Percentiles rank a stretch among this genome's conserved stretches.
Conservation (phyloP, 225 moss, liverwort and hornwort genomes). For the Straminergon stramineum region DNA sequence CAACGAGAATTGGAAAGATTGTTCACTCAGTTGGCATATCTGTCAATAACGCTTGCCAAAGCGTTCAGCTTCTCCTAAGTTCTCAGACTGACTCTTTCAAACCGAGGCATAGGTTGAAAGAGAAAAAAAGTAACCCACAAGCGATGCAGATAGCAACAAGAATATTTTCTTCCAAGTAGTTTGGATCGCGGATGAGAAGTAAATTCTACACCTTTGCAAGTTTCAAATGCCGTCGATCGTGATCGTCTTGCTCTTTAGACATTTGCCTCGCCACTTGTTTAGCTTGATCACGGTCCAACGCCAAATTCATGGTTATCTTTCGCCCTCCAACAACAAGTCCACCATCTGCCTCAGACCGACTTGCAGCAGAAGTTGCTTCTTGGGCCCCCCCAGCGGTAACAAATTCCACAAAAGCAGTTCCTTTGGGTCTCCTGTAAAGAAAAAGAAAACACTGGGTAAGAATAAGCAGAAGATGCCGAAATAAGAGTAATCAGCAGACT, state of each 20-base stretch:
- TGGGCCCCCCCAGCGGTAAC: constrained; percentile 62
- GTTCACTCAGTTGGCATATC: background rate
- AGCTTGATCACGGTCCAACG: constrained; percentile 86
- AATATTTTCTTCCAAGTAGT: background rate
- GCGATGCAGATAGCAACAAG: background rate
- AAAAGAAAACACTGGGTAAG: background rate
- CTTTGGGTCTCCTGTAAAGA: constrained; percentile 65
- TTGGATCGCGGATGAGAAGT: background rate
- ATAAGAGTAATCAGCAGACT: background rate
- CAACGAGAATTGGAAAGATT: background rate
- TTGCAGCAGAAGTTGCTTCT: constrained; percentile 57
- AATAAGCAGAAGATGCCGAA: background rate
- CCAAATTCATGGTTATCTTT: constrained; percentile 57
- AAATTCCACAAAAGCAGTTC: constrained; percentile 94
- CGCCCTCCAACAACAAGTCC: constrained; percentile 70
- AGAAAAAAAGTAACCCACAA: background rate
- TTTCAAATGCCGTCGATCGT: constrained; percentile 77
- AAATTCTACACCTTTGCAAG: constrained; percentile 63
- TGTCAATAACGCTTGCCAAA: too few relatives aligned
- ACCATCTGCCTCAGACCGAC: constrained; percentile 40
- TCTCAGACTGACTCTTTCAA: background rate
- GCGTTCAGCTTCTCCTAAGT: background rate
- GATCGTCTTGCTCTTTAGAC: constrained; percentile 73
- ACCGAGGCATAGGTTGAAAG: background rate
- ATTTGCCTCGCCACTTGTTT: constrained; percentile 67